phyloP scores from a whole-genome alignment of 192 early-diverging fungal genomes.

The Rhizophagus clarus region DNA sequence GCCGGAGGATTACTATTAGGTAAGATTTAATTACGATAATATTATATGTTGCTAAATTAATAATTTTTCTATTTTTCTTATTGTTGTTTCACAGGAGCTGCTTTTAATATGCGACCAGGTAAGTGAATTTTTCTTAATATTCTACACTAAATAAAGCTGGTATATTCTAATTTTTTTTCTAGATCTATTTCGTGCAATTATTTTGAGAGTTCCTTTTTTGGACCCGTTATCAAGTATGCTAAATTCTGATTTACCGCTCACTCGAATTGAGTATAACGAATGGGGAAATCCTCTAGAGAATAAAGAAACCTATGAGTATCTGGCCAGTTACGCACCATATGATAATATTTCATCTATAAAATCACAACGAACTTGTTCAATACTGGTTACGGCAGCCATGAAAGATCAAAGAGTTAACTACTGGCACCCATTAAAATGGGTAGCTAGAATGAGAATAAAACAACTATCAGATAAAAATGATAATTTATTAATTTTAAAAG shows the following conservation, averaged over 20 bases:
- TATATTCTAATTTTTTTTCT: conserved; percentile 33
- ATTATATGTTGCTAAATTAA: background rate
- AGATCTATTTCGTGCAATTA: conserved; percentile 73
- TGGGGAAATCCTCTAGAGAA: conserved; percentile 72
- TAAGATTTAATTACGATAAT: background rate
- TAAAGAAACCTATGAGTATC: conserved; percentile 55
- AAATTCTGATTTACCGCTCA: conserved; percentile 68
- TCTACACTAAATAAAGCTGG: conserved; percentile 33
- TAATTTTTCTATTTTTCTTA: conserved; percentile 23
- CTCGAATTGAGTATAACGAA: conserved; percentile 71
- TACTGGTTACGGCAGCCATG: conserved; percentile 77
- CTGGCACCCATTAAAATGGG: conserved; percentile 88
- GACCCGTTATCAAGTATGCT: conserved; percentile 89
- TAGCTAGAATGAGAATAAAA: conserved; percentile 64
- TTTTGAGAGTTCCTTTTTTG: conserved; percentile 82
- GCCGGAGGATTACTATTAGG: conserved; percentile 82
- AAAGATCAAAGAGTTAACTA: conserved; percentile 80
- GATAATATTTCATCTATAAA: conserved; percentile 53
- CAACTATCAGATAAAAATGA: conserved; percentile 32
- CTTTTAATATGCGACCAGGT: conserved; percentile 25
- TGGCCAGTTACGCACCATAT: conserved; percentile 68
- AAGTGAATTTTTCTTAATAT: background rate
- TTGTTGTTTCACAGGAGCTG: conserved; percentile 24
- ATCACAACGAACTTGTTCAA: conserved; percentile 39
- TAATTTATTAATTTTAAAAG: conserved; percentile 42